Evolutionary conservation across 192 early-diverging fungal genomes (phyloP).

Genomic region (Dimargaris verticillata): DNA sequence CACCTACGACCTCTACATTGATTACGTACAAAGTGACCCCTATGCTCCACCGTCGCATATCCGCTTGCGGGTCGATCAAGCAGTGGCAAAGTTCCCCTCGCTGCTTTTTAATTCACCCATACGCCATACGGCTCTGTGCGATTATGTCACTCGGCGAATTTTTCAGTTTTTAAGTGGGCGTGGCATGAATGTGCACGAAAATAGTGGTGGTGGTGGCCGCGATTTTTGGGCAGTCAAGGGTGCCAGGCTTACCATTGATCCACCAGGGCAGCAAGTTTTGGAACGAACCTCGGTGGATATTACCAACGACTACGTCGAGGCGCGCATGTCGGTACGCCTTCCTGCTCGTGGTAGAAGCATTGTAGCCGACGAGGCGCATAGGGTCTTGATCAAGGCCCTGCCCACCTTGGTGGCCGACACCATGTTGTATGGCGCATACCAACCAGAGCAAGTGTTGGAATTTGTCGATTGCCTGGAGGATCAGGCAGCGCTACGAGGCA

Average conservation of each 20-base stretch:
- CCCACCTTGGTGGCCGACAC: constrained; percentile 19
- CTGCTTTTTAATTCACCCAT: constrained; percentile 14
- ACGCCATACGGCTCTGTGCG: constrained; percentile 21
- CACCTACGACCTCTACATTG: constrained; percentile 17
- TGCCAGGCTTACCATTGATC: constrained; percentile 22
- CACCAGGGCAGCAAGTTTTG: constrained; percentile 33
- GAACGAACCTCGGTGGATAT: constrained; percentile 28
- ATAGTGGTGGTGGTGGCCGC: constrained; percentile 7
- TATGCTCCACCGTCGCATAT: constrained; percentile 34
- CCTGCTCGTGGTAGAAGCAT: constrained; percentile 29
- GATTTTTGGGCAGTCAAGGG: constrained; percentile 21
- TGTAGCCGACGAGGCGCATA: constrained; percentile 17
- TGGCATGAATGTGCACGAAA: not conserved
- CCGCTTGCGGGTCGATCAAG: constrained; percentile 23
- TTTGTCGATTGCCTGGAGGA: constrained; percentile 31
- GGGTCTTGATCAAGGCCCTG: constrained; percentile 24
- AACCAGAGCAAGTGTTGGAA: constrained; percentile 12
- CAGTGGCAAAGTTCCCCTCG: constrained; percentile 17
- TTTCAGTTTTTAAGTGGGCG: constrained; percentile 9
- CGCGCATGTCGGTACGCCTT: constrained; percentile 24
- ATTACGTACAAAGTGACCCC: constrained; percentile 28
- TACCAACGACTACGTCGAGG: constrained; percentile 19
- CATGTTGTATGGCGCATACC: constrained; percentile 17
- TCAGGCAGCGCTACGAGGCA: constrained; percentile 26
- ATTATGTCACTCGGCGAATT: constrained; percentile 24